Percentiles rank a stretch among this genome's conserved stretches.
Evolutionary conservation across 169 alveolate species (phyloP).

Genomic region (Plasmodium vivax): DNA sequence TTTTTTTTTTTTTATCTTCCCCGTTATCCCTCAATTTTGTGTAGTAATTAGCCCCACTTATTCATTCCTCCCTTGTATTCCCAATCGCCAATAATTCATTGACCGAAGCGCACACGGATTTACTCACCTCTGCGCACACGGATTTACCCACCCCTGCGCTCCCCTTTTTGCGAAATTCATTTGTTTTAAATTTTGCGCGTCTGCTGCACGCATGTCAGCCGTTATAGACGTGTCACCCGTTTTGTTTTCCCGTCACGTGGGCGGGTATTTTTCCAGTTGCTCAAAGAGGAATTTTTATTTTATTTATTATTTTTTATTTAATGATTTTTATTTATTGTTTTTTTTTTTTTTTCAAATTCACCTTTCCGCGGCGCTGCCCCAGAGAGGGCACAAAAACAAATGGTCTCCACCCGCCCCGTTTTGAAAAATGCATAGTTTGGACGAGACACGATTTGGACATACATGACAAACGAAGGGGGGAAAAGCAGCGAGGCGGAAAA

Average conservation of each 20-base stretch:
- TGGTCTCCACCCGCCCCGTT: neutral
- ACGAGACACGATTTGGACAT: neutral
- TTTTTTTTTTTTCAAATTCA: neutral
- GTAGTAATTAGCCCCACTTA: neutral
- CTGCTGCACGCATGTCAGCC: neutral
- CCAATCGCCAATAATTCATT: neutral
- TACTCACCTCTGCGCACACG: neutral
- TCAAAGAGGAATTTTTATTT: neutral
- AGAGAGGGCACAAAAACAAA: neutral
- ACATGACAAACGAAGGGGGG: neutral
- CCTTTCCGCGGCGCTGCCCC: neutral
- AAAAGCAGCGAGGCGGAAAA: neutral
- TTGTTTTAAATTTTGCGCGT: neutral
- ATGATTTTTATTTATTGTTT: too few relatives aligned
- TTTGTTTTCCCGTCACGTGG: neutral
- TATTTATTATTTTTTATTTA: too few relatives aligned
- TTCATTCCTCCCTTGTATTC: neutral
- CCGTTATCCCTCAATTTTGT: neutral
- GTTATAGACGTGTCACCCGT: neutral
- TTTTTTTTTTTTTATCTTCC: neutral
- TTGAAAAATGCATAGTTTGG: neutral
- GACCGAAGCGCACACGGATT: neutral
- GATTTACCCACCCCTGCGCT: neutral
- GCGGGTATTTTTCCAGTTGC: neutral
- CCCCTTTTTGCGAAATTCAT: neutral